Conservation (phyloP, 805 yeast genomes). For the Myxozyma neglecta region DNA sequence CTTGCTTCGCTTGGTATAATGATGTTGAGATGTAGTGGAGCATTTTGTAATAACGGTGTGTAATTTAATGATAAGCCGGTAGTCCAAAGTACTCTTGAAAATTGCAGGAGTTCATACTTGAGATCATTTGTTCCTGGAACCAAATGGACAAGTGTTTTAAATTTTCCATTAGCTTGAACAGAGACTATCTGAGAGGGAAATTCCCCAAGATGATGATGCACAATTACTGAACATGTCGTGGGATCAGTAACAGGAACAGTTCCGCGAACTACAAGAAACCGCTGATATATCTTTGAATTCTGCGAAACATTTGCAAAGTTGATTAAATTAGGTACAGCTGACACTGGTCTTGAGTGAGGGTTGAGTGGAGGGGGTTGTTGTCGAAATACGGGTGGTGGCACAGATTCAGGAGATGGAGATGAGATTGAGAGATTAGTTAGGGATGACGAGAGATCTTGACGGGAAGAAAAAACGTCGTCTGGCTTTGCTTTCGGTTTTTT, state of each 20-base stretch:
- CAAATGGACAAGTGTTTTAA: slow-evolving; percentile 73
- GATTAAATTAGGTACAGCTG: slow-evolving; percentile 8
- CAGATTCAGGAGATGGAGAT: background rate
- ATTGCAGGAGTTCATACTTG: slow-evolving; percentile 44
- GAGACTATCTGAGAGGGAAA: slow-evolving; percentile 75
- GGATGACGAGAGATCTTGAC: background rate
- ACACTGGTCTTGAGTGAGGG: background rate
- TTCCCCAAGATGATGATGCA: slow-evolving; percentile 44
- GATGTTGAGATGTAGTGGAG: slow-evolving; percentile 79
- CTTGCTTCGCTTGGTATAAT: slow-evolving; percentile 70
- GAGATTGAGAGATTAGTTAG: background rate
- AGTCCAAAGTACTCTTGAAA: background rate
- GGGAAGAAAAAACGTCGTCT: background rate
- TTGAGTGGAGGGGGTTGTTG: background rate
- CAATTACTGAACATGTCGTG: slow-evolving; percentile 46
- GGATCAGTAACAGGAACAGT: slow-evolving; percentile 36
- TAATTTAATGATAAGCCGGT: slow-evolving; percentile 46
- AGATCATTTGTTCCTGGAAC: slow-evolving; percentile 67
- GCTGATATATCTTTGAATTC: slow-evolving; percentile 22
- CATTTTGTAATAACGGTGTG: slow-evolving; percentile 59
- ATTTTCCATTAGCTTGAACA: slow-evolving; percentile 58
- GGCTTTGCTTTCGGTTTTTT: background rate
- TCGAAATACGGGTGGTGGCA: background rate
- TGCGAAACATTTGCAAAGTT: slow-evolving; percentile 20
- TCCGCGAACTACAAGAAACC: slow-evolving; percentile 41